Evolutionary conservation across 2,329 filamentous ascomycete genomes (phyloP).

Genomic region (Fusarium drepaniforme): DNA sequence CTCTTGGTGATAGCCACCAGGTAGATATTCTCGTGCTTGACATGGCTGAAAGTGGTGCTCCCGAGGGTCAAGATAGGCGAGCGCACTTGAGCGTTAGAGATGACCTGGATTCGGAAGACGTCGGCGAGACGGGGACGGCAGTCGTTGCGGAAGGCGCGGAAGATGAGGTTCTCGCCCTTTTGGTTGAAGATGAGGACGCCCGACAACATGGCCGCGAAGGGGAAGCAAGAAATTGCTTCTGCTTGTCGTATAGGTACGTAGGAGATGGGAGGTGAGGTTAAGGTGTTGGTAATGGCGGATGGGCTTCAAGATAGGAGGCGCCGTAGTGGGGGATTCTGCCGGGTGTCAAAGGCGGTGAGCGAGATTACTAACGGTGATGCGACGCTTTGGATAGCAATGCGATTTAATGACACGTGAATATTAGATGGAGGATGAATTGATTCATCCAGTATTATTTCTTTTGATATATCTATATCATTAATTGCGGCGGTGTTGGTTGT

Average conservation of each 20-base stretch:
- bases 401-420: neutral
- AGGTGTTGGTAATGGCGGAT: constrained; percentile 8
- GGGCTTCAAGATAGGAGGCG: constrained; percentile 38
- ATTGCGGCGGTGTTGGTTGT: neutral
- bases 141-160: constrained; percentile 98
- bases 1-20: constrained; percentile 97
- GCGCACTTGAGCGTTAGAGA: constrained; percentile 96
- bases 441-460: neutral
- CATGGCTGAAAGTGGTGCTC: constrained; percentile 98
- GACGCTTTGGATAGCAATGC: neutral
- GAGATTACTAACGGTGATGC: neutral
- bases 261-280: neutral
- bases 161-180: constrained; percentile 99
- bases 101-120: constrained; percentile 99
- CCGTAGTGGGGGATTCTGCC: constrained; percentile 42
- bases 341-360: constrained; percentile 36
- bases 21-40: constrained; percentile 99
- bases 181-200: constrained; percentile 99
- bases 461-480: neutral
- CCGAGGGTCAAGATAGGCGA: constrained; percentile 97
- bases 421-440: neutral
- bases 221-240: constrained; percentile 1
- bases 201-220: constrained; percentile 81
- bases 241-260: neutral
- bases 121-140: constrained; percentile 97